Base-by-base conservation (phyloP, 768 basidiomycete species). In the Sistotremastrum suecicum region DNA sequence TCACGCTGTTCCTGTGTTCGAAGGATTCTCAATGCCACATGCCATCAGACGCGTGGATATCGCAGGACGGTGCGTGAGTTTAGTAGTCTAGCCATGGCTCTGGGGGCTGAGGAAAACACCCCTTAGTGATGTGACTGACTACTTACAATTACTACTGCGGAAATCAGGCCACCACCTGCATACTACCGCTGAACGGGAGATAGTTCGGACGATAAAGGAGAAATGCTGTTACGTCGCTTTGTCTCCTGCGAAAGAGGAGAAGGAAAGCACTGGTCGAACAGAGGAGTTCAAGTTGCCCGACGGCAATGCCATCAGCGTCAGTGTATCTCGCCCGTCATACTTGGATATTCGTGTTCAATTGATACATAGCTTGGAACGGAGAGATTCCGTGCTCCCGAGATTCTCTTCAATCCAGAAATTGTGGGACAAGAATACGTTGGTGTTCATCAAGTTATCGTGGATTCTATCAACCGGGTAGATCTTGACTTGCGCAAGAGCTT, bases 11-110 rank as follows among this genome's bases (percentile, higher is more conserved):
- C 95, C 95, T 3, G 92, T 99, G 11, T 99, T 92, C 56, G 95
- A 99, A 58, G 95, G 95, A 1, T 98, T 98, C 69, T 92, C 90
- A 5, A 97, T 98, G 89, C 91, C 92, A 38, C 92, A 98, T 60
- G 94, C 95, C 37, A 92, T 98, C 53, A 79, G 90, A 37, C 74
- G 95, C 54, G 85, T 99, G 39, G 95, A 99, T 59, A 78, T 99
- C 10, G 95, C 95, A 35, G 95, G 95, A 61, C 75, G 92, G 89
- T 87, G 59, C 52, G 70, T 58, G 47, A 33, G 20, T 7, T 11
- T 32, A 9, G 38, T 12, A 39, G 34, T 8, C n/a, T 20, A 47
- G 35, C 36, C n/a, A 37, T 4, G 12, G 9, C 20, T 47, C 28
- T 34, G 20, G 28, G 34, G 7, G 28, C 11, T 46, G 11, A n/a